Conservation (phyloP, 768 basidiomycete genomes). For the Leucocoprinus birnbaumii region DNA sequence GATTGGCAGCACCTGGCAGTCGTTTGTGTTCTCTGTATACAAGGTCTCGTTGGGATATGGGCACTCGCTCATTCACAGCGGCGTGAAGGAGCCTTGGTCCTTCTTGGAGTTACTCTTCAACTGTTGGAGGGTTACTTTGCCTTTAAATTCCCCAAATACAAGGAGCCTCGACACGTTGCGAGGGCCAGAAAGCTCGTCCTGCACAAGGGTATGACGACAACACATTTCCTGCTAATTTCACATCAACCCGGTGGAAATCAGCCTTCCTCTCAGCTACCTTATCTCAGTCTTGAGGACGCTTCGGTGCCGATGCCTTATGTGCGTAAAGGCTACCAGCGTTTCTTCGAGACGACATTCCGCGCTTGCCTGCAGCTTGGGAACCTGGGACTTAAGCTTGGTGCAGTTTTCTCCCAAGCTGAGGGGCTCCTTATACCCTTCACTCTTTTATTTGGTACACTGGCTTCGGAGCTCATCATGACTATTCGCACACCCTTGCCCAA, state of each 20-base stretch:
- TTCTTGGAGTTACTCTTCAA: slow-evolving; percentile 1
- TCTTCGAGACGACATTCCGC: slow-evolving; percentile 1
- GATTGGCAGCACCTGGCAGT: slow-evolving; percentile 6
- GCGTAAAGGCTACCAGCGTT: slow-evolving; percentile 4
- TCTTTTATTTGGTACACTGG: slow-evolving; percentile 4
- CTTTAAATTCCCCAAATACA: not conserved
- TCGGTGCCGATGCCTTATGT: not conserved
- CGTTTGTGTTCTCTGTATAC: not conserved
- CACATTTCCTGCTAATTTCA: slow-evolving; percentile 6
- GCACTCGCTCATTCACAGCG: not conserved
- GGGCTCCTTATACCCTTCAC: slow-evolving; percentile 7
- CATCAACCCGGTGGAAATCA: not conserved
- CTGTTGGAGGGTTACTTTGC: slow-evolving; percentile 9
- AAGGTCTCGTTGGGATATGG: not conserved
- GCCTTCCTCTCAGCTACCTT: not conserved
- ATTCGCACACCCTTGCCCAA: not conserved
- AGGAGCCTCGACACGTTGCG: not conserved
- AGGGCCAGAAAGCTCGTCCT: not conserved
- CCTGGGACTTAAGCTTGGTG: not conserved
- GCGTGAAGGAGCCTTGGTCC: slow-evolving; percentile 1
- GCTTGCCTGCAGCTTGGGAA: not conserved
- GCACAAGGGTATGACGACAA: slow-evolving; percentile 11
- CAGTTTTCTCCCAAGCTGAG: not conserved
- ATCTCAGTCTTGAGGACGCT: slow-evolving; percentile 6
- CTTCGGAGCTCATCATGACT: slow-evolving; percentile 1